Base-by-base conservation (phyloP, 306 rosid species). In the Chamaecrista fasciculata region DNA sequence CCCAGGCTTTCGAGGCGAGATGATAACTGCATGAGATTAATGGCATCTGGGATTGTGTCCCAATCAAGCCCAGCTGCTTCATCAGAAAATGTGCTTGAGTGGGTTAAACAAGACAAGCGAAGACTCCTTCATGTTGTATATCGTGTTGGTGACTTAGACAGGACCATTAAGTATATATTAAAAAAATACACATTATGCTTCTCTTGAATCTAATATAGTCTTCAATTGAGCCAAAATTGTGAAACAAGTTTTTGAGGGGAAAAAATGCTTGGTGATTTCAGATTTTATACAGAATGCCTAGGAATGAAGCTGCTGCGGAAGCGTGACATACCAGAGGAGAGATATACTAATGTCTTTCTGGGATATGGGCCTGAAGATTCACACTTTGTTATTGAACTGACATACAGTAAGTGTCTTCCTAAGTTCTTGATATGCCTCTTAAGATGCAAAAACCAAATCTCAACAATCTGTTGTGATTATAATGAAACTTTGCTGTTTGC, bases 291-390 rank as follows among this genome's bases (percentile, higher is more conserved):
- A 0, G 97, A 95, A 73, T 95, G 99, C 76, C 81, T 91, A 12
- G 96, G 97, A 74, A 95, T 95, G 97, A 95, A 95, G 86, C 91
- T 95, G 52, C 89, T 95, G 67, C 77, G 97, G 66, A 95, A 86
- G 76, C 92, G 96, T 59, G 99, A 95, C 86, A 95, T 95, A 81
- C 97, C 99, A 1, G 99, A 95, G 83, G 99, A 91, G 83, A 89
- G 71, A 83, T 95, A 95, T 71, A 91, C 96, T 10, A 95, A 91
- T 73, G 97, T 93, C 62, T 95, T 95, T 78, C 97, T 95, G 62
- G 97, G 97, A 75, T 95, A 90, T 53, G 97, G 99, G 37, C 99
- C 96, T 4, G 97, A 95, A 82, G 99, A 95, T 81, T 89, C 96
- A 0, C 97, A 95, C 74, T 95, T 95, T 63, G 97, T 95, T 68